Base-by-base conservation (phyloP, 2,329 filamentous ascomycete species). In the Sporothrix variecibatus region DNA sequence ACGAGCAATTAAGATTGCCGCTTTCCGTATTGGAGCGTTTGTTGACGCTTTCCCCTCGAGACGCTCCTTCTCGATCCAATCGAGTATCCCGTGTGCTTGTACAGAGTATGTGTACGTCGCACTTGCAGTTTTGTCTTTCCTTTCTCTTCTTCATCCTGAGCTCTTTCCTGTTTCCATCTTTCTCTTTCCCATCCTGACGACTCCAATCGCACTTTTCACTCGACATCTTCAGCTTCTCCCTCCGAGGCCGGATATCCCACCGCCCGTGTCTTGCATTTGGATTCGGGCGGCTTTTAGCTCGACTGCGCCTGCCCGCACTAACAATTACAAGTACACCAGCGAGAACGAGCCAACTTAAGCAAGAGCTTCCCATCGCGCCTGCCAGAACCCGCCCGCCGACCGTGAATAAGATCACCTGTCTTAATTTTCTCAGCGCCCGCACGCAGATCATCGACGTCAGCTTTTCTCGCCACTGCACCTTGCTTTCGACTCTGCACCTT, bases 11-110 rank as follows among this genome's bases (percentile, higher is more conserved):
- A 60, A 71, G 51, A 71, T 60, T 71, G 68, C 68, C 68, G 51
- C 68, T 23, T 58, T 71, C 68, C 68, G 51, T 43, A 58, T 51
- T 71, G 34, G 68, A n/a, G 34, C 67, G 49, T 70, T 70, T 70
- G 67, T 70, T 56, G 67, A 70, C 67, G 49, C 31, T 15, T 51
- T 28, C 43, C 34, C 26, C 51, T 43, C 43, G 43, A 49, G 15
- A 20, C 40, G 67, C n/a, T 70, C 67, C 49, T 70, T 70, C 67
- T 51, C 28, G 20, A 56, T 38, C 28, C 4, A 43, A 46, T 28
- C n/a, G 38, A 46, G 23, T 26, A 62, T 67, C 12, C 58, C n/a
- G 26, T 43, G 23, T 43, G 23, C 5, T 17, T 72, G 4, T 12
- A n/a, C n/a, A n/a, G n/a, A n/a, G n/a, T n/a, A n/a, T n/a, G n/a